Base-by-base conservation (phyloP, 345 rosid genomes). In the Nasturtium officinale region DNA sequence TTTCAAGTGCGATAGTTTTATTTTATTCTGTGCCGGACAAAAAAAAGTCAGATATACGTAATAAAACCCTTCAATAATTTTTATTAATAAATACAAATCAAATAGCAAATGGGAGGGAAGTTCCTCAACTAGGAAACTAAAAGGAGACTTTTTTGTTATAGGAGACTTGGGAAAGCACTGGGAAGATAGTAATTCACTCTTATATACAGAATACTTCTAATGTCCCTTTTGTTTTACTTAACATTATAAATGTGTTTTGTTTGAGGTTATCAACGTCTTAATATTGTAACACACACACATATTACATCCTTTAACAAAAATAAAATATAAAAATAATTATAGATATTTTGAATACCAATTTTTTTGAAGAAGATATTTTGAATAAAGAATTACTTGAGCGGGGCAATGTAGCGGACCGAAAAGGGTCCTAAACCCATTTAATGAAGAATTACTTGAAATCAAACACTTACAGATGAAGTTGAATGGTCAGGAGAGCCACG, bases 391-490 rank as follows among this genome's bases (percentile, higher is more conserved):
- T n/a, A 30, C 21, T 32, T 8, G 2, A 7, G 4, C 18, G 25
- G 20, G 42, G 42, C 42, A 32, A 17, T 20, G 23, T 30, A 57
- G 32, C 25, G 62, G 43, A 26, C 20, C 3, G 4, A 5, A 56
- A 28, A 47, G 52, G 25, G 25, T 17, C 52, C 18, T 17, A 8
- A 47, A 46, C 10, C 52, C 52, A 42, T 42, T 92, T 77, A 78
- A 85, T 81, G 86, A 77, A 23, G 89, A 87, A 79, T 52, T 76
- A 71, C 80, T 78, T 20, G 94, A 89, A 82, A 84, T 81, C 66
- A 86, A 77, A 72, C 80, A 77, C 25, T 72, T 88, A 80, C 90
- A 88, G 76, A 72, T 69, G 60, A 90, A 83, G 76, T 69, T 83
- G 77, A 83, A 56, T 79, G 81, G 81, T 73, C 79, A 18, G 74